Evolutionary conservation across 169 alveolate species (phyloP).

Genomic region (Neospora caninum): DNA sequence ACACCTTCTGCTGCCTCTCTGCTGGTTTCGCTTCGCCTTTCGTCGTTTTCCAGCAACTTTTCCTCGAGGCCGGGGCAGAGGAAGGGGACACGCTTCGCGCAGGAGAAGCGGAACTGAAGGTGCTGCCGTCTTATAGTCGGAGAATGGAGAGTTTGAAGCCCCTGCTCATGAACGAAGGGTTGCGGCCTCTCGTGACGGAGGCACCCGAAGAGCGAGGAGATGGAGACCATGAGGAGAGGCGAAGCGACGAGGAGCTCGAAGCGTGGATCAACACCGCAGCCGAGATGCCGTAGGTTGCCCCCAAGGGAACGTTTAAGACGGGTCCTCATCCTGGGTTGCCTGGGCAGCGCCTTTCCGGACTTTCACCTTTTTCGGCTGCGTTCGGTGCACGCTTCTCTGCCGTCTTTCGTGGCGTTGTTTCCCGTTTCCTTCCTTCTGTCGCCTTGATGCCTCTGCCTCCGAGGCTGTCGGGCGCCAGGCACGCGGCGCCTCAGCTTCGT

Average conservation of each 20-base stretch:
- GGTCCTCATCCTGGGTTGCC: no score
- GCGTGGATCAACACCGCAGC: background rate
- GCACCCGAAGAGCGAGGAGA: background rate
- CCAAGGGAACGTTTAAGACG: no score
- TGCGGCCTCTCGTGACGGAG: background rate
- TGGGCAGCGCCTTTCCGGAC: no score
- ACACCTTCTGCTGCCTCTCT: no score
- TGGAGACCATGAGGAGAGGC: background rate
- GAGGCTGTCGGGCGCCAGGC: no score
- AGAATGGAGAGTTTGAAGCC: slow-evolving; percentile 19
- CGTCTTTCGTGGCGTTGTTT: no score
- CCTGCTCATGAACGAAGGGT: background rate
- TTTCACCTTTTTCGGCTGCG: no score
- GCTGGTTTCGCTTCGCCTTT: background rate
- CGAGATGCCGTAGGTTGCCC: background rate
- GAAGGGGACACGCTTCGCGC: background rate
- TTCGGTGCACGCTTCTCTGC: no score
- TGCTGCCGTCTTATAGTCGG: slow-evolving; percentile 12
- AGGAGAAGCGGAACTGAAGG: background rate
- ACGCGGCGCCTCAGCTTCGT: no score
- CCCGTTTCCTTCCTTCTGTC: no score
- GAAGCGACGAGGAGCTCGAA: background rate
- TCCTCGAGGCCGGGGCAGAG: slow-evolving; percentile 7
- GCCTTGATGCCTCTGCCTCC: no score
- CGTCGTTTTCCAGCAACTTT: background rate